phyloP scores from a whole-genome alignment of 371 early-diverging fungal genomes.

The Mucor velutinosus region DNA sequence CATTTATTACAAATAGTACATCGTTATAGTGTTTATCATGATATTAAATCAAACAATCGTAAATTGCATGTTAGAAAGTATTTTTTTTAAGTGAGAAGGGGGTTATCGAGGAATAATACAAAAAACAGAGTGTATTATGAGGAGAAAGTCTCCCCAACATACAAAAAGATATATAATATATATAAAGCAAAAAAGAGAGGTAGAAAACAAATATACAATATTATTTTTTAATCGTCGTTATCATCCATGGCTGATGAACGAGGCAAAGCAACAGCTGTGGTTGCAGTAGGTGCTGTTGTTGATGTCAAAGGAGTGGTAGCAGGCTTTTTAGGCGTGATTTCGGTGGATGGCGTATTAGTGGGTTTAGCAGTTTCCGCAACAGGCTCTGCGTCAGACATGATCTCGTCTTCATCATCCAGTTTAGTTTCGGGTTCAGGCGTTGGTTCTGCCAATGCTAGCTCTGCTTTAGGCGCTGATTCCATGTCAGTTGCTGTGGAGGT shows the following conservation, averaged over 20 bases:
- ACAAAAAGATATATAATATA: not conserved
- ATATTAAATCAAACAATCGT: not conserved
- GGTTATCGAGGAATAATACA: not conserved
- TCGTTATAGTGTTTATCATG: too few species aligned
- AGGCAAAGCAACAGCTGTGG: constrained; percentile 5
- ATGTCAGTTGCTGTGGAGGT: not conserved
- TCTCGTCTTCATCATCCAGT: constrained; percentile 12
- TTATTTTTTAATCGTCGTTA: not conserved
- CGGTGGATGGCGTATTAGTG: not conserved
- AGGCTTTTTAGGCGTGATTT: not conserved
- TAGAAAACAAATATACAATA: constrained; percentile 1
- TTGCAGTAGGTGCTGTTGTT: not conserved
- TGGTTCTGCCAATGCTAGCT: not conserved
- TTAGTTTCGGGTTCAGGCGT: not conserved
- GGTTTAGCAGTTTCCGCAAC: not conserved
- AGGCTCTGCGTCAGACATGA: constrained; percentile 16
- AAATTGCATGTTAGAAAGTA: not conserved
- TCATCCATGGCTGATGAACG: not conserved
- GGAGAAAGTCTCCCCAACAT: not conserved
- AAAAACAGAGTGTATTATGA: not conserved
- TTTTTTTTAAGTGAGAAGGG: not conserved
- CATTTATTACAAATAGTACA: too few species aligned
- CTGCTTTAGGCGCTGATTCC: not conserved
- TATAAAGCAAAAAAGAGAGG: not conserved
- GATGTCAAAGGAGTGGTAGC: not conserved